These are phyloP conservation scores for Candida fluviatilis DNA, from an alignment of 805 yeast genomes.

Conservation along the genomic window DNA sequence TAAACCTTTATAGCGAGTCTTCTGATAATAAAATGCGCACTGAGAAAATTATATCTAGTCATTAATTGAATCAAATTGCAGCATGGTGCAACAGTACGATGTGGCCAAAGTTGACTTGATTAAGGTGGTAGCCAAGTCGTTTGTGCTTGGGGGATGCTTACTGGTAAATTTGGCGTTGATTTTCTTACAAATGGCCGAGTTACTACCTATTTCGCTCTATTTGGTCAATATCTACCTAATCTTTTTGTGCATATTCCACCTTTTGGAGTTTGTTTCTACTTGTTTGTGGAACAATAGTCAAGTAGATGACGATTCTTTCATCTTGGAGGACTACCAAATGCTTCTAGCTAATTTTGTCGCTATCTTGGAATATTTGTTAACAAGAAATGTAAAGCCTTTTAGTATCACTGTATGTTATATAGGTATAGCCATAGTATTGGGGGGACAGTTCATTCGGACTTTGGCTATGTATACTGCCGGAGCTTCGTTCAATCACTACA, in stretches of 20 bases:
- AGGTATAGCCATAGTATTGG: conserved; percentile 47
- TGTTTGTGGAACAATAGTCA: conserved; percentile 66
- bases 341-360: conserved; percentile 18
- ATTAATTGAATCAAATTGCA: not conserved
- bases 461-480: conserved; percentile 87
- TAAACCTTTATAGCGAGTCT: no score
- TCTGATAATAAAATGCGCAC: no score
- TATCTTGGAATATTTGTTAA: conserved; percentile 13
- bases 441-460: conserved; percentile 70
- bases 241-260: conserved; percentile 63
- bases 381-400: not conserved
- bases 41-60: not conserved
- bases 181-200: conserved; percentile 1
- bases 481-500: conserved; percentile 76
- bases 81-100: conserved; percentile 14
- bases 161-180: conserved; percentile 2
- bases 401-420: conserved; percentile 7
- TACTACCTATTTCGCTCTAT: not conserved
- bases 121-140: conserved; percentile 28
- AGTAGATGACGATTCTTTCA: conserved; percentile 58
- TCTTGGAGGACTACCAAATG: conserved; percentile 29
- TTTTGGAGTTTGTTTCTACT: conserved; percentile 77
- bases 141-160: conserved; percentile 25
- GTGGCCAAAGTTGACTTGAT: conserved; percentile 25
- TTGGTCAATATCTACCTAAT: conserved; percentile 41